These are phyloP conservation scores for Gnaphalium uliginosum DNA, from an alignment of 129 eudicot genomes.

Conservation along the genomic window DNA sequence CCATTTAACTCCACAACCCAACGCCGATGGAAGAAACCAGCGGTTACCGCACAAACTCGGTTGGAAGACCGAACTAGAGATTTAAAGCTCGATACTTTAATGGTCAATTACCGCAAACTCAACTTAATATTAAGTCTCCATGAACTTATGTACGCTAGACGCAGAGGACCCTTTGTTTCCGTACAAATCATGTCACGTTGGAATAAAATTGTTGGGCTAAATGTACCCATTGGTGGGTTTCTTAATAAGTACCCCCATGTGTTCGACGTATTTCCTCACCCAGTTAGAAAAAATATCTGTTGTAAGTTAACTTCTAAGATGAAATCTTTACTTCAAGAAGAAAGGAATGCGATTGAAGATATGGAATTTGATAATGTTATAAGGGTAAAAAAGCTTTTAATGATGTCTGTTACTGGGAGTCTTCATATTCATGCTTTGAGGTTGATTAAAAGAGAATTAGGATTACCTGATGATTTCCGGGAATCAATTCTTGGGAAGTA, in stretches of 20 bases:
- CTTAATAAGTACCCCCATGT: constrained; percentile 72
- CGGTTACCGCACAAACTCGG: constrained; percentile 74
- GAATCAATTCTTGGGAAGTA: constrained; percentile 71
- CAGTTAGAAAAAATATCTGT: constrained; percentile 51
- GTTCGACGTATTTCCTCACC: constrained; percentile 82
- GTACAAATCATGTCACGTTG: constrained; percentile 67
- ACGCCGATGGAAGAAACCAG: constrained; percentile 68
- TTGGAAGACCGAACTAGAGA: constrained; percentile 74
- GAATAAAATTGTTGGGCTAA: constrained; percentile 51
- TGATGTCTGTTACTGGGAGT: constrained; percentile 65
- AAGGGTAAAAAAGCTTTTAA: constrained; percentile 55
- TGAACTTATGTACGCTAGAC: constrained; percentile 48
- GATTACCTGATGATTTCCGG: constrained; percentile 80
- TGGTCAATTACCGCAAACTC: constrained; percentile 50
- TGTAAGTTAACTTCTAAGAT: constrained; percentile 54
- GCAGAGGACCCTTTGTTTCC: constrained; percentile 72
- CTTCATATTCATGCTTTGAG: constrained; percentile 83
- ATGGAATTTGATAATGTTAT: constrained; percentile 49
- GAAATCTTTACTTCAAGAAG: constrained; percentile 48
- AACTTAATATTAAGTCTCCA: constrained; percentile 51
- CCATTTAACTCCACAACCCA: constrained; percentile 66
- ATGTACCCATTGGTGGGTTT: constrained; percentile 52
- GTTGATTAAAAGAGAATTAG: constrained; percentile 66
- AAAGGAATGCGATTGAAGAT: constrained; percentile 33
- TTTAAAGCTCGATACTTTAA: constrained; percentile 61